phyloP scores from a whole-genome alignment of 805 yeast species.

The Candida jianshihensis region DNA sequence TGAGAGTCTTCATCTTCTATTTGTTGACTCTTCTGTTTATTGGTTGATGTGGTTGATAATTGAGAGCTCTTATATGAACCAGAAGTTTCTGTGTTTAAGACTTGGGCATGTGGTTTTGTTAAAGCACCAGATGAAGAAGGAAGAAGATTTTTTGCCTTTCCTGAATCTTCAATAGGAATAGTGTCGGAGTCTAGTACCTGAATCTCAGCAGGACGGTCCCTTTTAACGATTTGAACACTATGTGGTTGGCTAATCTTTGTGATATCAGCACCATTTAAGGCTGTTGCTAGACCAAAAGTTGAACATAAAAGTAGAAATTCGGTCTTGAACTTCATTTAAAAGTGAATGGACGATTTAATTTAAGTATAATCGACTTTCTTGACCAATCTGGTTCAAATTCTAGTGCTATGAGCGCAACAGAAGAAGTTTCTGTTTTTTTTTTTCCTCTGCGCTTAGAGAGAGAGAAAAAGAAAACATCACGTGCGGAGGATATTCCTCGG shows the following conservation, averaged over 20 bases:
- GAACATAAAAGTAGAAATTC: too few species aligned
- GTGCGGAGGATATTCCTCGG: too few species aligned
- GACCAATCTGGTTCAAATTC: too few species aligned
- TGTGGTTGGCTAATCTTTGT: slow-evolving; percentile 2
- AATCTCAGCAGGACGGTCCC: slow-evolving; percentile 18
- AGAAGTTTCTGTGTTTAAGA: background rate
- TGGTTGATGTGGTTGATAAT: background rate
- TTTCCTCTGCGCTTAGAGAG: too few species aligned
- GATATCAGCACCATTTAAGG: background rate
- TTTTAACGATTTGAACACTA: slow-evolving; percentile 6
- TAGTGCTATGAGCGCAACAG: too few species aligned
- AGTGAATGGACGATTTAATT: too few species aligned
- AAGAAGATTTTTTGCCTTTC: background rate
- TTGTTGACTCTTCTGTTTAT: too few species aligned
- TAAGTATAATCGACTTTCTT: too few species aligned
- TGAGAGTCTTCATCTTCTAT: background rate
- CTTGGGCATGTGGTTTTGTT: background rate
- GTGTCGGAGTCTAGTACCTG: slow-evolving; percentile 18
- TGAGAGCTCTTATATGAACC: background rate
- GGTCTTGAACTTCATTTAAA: too few species aligned
- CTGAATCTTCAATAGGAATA: slow-evolving; percentile 16
- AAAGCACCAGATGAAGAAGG: too few species aligned
- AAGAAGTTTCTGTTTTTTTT: too few species aligned
- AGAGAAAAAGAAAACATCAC: too few species aligned
- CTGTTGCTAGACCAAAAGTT: background rate